Percentiles rank a stretch among this genome's conserved stretches.
Conservation (phyloP, 495 filamentous ascomycete genomes). For the Podospora tetraspora region DNA sequence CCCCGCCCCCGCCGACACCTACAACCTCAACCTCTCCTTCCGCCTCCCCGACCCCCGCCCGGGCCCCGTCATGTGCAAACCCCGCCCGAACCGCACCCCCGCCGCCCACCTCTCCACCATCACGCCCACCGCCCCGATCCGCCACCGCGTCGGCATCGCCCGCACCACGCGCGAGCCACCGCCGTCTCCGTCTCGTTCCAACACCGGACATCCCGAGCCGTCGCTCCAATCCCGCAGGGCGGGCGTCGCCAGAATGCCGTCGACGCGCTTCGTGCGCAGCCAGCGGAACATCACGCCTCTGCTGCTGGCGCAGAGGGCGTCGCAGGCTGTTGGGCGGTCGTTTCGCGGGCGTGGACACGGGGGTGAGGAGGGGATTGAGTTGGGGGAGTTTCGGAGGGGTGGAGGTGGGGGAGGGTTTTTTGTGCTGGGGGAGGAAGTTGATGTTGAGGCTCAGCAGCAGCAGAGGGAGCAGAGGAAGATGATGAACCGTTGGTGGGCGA, state of each 20-base stretch:
- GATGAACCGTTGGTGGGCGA: neutral
- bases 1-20: neutral
- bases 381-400: neutral
- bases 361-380: neutral
- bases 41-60: neutral
- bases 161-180: neutral
- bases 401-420: neutral
- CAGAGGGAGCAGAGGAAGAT: neutral
- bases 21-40: neutral
- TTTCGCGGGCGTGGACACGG: neutral
- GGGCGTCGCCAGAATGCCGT: neutral
- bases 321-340: neutral
- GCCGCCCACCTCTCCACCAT: neutral
- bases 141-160: neutral
- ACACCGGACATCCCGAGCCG: no score
- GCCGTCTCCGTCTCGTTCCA: neutral
- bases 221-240: neutral
- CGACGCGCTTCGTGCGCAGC: neutral
- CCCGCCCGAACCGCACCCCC: neutral
- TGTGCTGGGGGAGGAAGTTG: neutral
- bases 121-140: neutral
- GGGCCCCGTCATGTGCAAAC: neutral
- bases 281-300: neutral
- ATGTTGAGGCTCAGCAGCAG: neutral
- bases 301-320: neutral